Conservation (phyloP, 2,329 filamentous ascomycete species). For the Diaporthe australafricana region DNA sequence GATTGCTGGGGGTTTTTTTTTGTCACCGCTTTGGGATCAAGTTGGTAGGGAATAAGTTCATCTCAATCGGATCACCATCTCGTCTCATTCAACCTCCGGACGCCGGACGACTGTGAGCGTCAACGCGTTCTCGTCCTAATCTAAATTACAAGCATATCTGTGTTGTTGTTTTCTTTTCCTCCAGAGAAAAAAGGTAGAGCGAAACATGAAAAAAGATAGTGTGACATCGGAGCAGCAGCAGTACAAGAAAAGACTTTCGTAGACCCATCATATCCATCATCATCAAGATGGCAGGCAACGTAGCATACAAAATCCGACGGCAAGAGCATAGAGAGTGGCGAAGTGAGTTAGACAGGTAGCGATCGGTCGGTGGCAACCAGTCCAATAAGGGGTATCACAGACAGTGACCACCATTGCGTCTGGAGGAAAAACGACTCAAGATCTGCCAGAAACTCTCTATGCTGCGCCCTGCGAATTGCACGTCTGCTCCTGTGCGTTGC, state of each 20-base stretch:
- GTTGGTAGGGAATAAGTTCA: neutral
- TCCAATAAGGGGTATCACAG: conserved; percentile 23
- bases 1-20: neutral
- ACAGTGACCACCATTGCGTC: conserved; percentile 27
- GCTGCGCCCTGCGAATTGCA: conserved; percentile 53
- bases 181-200: conserved; percentile 2
- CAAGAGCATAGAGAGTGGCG: conserved; percentile 9
- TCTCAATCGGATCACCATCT: conserved; percentile 15
- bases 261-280: conserved; percentile 28
- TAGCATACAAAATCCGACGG: conserved; percentile 23
- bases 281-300: conserved; percentile 16
- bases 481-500: conserved; percentile 63
- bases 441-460: conserved; percentile 34
- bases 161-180: conserved; percentile 22
- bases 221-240: conserved; percentile 20
- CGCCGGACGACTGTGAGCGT: conserved; percentile 24
- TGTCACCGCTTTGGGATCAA: too few species aligned
- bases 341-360: conserved; percentile 8
- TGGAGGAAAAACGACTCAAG: conserved; percentile 22
- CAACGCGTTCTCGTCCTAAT: conserved; percentile 21
- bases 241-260: conserved; percentile 14
- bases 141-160: conserved; percentile 30
- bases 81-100: conserved; percentile 10
- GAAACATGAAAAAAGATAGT: neutral
- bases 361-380: conserved; percentile 26